Conservation (phyloP, 1,284 basidiomycete species). For the Sphagnurus paluster region DNA sequence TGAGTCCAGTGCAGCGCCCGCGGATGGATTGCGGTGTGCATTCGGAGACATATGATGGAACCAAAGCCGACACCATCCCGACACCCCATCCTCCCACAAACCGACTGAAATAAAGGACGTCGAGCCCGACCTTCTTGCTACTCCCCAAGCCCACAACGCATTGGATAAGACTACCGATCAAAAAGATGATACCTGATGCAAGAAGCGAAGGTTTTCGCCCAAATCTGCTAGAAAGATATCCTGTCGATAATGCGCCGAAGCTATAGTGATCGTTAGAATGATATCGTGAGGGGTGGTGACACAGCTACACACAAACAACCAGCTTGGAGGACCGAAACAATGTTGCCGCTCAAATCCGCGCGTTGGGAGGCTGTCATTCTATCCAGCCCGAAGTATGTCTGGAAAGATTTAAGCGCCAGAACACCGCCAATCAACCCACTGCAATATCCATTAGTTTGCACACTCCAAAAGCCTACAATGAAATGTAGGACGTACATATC, state of each 20-base stretch:
- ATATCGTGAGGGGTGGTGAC: slow-evolving; percentile 10
- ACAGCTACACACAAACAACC: slow-evolving; percentile 53
- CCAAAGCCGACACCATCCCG: slow-evolving; percentile 53
- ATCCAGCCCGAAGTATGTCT: slow-evolving; percentile 45
- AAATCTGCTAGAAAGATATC: slow-evolving; percentile 40
- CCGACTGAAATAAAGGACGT: slow-evolving; percentile 47
- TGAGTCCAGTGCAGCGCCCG: slow-evolving; percentile 55
- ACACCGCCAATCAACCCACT: slow-evolving; percentile 52
- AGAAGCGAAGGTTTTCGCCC: slow-evolving; percentile 51
- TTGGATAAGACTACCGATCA: slow-evolving; percentile 56
- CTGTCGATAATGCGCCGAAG: slow-evolving; percentile 46
- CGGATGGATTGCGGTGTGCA: slow-evolving; percentile 56
- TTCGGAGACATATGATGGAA: slow-evolving; percentile 60
- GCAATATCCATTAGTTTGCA: slow-evolving; percentile 21
- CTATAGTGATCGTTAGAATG: slow-evolving; percentile 23
- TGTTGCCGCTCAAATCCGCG: slow-evolving; percentile 49
- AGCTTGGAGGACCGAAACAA: slow-evolving; percentile 59
- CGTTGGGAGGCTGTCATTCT: slow-evolving; percentile 32
- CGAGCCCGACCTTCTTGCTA: slow-evolving; percentile 36
- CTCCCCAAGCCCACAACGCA: slow-evolving; percentile 44
- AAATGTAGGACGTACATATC: slow-evolving; percentile 32
- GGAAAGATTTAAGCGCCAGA: slow-evolving; percentile 44
- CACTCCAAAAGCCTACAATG: background rate
- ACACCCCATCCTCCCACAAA: slow-evolving; percentile 50
- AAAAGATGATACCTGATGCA: slow-evolving; percentile 52